Evolutionary conservation across 306 rosid genomes (phyloP).

Genomic region (Quercus glauca): DNA sequence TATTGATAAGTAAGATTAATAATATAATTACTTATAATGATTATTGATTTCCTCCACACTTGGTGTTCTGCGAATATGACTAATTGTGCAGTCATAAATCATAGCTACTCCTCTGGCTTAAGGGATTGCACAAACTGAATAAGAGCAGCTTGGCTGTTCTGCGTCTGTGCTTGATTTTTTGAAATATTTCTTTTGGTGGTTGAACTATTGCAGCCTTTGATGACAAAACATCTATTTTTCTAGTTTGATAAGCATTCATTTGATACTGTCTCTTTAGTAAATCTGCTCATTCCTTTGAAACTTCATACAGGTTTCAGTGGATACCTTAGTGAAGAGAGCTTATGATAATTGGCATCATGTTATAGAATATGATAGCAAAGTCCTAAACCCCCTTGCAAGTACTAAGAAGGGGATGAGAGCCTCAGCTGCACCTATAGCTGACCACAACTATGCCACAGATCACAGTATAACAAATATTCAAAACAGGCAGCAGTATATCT

Average conservation of each 20-base stretch:
- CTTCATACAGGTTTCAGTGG: slow-evolving; percentile 69
- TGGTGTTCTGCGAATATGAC: background rate
- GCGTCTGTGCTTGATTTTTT: background rate
- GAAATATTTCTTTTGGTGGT: background rate
- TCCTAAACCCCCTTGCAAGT: slow-evolving; percentile 39
- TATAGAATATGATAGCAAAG: slow-evolving; percentile 68
- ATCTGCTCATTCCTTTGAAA: slow-evolving; percentile 15
- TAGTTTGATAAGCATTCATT: background rate
- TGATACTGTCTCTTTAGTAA: background rate
- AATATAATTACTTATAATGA: background rate
- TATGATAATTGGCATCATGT: slow-evolving; percentile 85
- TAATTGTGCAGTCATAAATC: background rate
- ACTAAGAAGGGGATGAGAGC: slow-evolving; percentile 35
- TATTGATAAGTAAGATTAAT: no score
- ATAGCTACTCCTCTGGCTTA: background rate
- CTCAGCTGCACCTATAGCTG: slow-evolving; percentile 25
- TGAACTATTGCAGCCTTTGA: background rate
- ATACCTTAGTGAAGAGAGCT: slow-evolving; percentile 69
- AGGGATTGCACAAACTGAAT: background rate
- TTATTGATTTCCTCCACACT: background rate
- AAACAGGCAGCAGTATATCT: slow-evolving; percentile 36
- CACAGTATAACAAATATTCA: slow-evolving; percentile 39
- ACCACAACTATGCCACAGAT: slow-evolving; percentile 26
- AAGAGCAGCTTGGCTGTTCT: background rate
- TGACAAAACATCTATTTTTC: background rate